Evolutionary conservation across 345 rosid species (phyloP).

Genomic region (Triadica sebifera): DNA sequence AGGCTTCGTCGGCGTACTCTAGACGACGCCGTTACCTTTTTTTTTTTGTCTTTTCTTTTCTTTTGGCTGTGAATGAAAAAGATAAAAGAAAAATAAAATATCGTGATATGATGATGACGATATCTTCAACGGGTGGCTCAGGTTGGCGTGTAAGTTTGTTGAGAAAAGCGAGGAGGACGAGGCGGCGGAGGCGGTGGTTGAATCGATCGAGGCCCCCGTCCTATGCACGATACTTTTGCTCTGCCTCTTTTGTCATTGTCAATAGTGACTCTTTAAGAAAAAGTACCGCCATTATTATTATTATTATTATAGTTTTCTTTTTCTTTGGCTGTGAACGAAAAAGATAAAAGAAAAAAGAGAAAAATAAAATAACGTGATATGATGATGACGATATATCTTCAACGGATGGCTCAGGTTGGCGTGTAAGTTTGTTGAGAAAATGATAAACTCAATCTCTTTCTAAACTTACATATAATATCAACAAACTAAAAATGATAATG

Average conservation of each 20-base stretch:
- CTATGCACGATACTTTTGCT: conserved; percentile 19
- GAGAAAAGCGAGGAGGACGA: neutral
- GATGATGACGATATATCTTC: conserved; percentile 2
- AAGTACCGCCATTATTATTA: neutral
- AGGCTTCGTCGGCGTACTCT: conserved; percentile 21
- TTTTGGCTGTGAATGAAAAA: neutral
- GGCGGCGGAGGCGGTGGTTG: conserved; percentile 8
- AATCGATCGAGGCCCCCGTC: conserved; percentile 24
- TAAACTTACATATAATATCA: too few relatives aligned
- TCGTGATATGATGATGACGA: neutral
- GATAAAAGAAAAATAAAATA: neutral
- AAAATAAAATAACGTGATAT: neutral
- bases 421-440: neutral
- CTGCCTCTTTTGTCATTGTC: conserved; percentile 27
- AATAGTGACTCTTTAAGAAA: neutral
- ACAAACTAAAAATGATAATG: too few relatives aligned
- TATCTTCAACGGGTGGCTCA: conserved; percentile 9
- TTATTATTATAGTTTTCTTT: too few relatives aligned
- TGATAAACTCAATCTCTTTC: too few relatives aligned
- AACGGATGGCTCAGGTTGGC: conserved; percentile 12
- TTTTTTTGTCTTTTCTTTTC: neutral
- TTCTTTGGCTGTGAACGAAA: too few relatives aligned
- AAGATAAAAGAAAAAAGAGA: neutral
- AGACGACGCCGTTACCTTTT: conserved; percentile 23
- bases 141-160: conserved; percentile 4